Base-by-base conservation (phyloP, 768 basidiomycete genomes). In the Crassisporium funariophilum region DNA sequence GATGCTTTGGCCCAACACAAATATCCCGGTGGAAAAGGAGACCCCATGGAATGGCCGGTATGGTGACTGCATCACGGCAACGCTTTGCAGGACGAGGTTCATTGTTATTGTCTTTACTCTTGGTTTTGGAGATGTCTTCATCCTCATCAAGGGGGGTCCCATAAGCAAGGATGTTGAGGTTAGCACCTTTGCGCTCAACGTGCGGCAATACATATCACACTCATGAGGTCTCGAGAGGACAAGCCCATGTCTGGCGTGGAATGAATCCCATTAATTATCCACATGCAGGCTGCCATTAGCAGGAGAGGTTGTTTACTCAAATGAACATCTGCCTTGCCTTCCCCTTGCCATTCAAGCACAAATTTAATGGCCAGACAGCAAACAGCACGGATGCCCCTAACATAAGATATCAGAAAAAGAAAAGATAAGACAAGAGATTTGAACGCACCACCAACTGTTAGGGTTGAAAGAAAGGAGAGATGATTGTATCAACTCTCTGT, bases 191-290 rank as follows among this genome's bases (percentile, higher is more conserved):
- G 5, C 35, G 21, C 4, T 47, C 20, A 0, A 51, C 47, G 19
- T 49, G 50, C 0, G 63, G 61, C 1, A 65, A 50, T n/a, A n/a
- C n/a, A n/a, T n/a, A 51, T 47, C 0, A 49, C 36, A 2, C 35
- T 27, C 45, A 65, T 53, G 1, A 65, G 45, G 5, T 59, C 49
- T 6, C 54, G 42, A 1, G 21, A 34, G 1, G 55, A 41, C 1
- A 27, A 29, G 4, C 58, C 60, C 2, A 46, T 44, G 19, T 65
- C 60, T 1, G 58, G 60, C 1, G 49, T 41, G 1, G 61, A 60
- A 39, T 63, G 60, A 1, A 65, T 46, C 5, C 49, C 33, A 37
- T 63, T 65, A 0, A 58, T 13, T 2, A 63, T 25, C 58, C 57
- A 61, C 3, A 29, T 23, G 1, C 35, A n/a, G 0, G 44, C 54